Evolutionary conservation across 2,329 filamentous ascomycete genomes (phyloP).

Genomic region (Ilyonectria sp.): DNA sequence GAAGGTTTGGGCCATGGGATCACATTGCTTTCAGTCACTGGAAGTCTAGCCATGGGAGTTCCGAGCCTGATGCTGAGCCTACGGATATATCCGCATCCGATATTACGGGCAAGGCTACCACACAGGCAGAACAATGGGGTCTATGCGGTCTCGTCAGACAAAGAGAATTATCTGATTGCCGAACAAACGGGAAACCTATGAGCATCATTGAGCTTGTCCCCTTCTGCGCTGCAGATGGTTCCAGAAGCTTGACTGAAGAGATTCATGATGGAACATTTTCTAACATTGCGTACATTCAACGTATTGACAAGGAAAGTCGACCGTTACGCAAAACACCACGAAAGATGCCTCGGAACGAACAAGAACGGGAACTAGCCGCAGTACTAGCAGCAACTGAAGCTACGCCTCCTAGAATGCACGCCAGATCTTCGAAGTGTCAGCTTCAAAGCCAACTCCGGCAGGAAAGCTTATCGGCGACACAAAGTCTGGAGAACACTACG

Average conservation of each 20-base stretch:
- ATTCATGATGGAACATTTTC: neutral
- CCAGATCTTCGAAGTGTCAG: neutral
- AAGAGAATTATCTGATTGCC: slow-evolving; percentile 11
- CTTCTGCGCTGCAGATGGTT: slow-evolving; percentile 4
- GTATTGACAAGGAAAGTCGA: slow-evolving; percentile 2
- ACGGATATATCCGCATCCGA: neutral
- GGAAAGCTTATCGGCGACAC: neutral
- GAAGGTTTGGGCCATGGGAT: slow-evolving; percentile 14
- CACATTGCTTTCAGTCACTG: slow-evolving; percentile 15
- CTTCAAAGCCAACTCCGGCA: neutral
- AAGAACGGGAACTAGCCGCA: slow-evolving; percentile 29
- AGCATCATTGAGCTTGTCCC: slow-evolving; percentile 40
- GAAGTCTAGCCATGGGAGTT: slow-evolving; percentile 18
- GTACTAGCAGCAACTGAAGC: slow-evolving; percentile 26
- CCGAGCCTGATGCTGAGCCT: slow-evolving; percentile 23
- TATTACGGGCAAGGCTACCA: neutral
- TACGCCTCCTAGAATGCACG: slow-evolving; percentile 13
- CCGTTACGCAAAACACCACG: neutral
- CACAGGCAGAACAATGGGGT: neutral
- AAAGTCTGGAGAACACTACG: neutral
- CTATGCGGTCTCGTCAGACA: slow-evolving; percentile 33
- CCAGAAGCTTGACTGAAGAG: neutral
- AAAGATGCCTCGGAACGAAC: slow-evolving; percentile 12
- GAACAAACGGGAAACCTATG: slow-evolving; percentile 23
- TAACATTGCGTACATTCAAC: slow-evolving; percentile 35